A percentile compares a stretch with the other conserved stretches of the same genome.
phyloP scores from a whole-genome alignment of 352 stramenopile species.

The Phytophthora pistaciae region DNA sequence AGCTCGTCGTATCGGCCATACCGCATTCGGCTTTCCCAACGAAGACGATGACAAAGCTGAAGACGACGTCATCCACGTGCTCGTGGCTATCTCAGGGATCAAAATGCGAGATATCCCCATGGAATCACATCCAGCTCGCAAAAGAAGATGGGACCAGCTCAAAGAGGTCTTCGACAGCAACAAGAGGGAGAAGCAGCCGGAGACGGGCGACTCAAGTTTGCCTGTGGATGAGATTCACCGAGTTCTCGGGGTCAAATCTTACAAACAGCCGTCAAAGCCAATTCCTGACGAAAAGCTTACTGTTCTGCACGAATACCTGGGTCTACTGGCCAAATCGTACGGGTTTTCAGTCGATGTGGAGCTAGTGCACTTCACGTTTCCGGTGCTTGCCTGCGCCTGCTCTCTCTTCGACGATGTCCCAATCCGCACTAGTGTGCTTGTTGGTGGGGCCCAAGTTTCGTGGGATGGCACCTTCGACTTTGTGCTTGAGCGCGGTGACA shows the following conservation, averaged over 20 bases:
- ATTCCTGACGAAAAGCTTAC: not conserved
- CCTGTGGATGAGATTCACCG: not conserved
- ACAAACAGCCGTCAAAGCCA: not conserved
- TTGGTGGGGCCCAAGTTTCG: slow-evolving; percentile 5
- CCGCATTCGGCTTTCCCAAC: not conserved
- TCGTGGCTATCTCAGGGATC: not conserved
- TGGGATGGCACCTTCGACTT: not conserved
- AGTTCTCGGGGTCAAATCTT: not conserved
- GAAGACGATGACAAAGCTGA: not conserved
- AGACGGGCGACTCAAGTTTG: not conserved
- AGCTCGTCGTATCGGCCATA: not conserved
- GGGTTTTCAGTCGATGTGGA: not conserved
- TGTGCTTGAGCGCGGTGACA: slow-evolving; percentile 5
- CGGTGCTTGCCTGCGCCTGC: slow-evolving; percentile 1
- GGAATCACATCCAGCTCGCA: not conserved
- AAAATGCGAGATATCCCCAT: not conserved
- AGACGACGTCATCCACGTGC: not conserved
- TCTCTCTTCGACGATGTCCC: slow-evolving; percentile 7
- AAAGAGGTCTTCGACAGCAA: not conserved
- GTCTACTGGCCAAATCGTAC: slow-evolving; percentile 3
- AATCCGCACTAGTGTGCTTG: not conserved
- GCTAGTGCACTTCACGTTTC: not conserved
- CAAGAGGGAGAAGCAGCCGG: not conserved
- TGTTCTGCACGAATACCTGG: slow-evolving; percentile 5
- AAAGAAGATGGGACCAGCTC: slow-evolving; percentile 2